phyloP scores from a whole-genome alignment of 2,329 filamentous ascomycete species.

The Penicillium sclerotiorum region DNA sequence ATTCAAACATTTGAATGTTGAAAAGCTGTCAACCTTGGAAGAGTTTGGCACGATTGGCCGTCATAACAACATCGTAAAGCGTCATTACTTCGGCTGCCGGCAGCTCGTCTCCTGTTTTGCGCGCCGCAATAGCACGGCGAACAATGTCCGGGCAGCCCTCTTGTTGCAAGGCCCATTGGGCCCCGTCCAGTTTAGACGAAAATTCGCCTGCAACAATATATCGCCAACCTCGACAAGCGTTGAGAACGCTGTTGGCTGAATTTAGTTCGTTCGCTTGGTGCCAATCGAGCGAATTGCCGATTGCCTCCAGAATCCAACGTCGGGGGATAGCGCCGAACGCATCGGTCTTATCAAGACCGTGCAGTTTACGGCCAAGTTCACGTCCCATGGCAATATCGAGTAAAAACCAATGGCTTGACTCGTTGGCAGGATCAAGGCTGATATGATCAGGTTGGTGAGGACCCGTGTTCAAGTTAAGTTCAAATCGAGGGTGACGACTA shows the following conservation, averaged over 20 bases:
- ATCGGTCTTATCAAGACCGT: constrained; percentile 10
- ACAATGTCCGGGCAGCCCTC: constrained; percentile 18
- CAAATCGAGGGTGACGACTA: background rate
- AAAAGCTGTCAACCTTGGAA: too few species aligned
- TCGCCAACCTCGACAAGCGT: constrained; percentile 17
- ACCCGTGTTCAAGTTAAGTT: background rate
- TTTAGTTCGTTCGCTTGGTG: constrained; percentile 17
- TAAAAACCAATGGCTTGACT: constrained; percentile 18
- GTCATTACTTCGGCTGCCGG: constrained; percentile 12
- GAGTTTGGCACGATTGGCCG: constrained; percentile 10
- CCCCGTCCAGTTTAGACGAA: constrained; percentile 16
- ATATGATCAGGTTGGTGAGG: constrained; percentile 2
- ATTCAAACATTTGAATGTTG: too few species aligned
- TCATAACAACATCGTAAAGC: constrained; percentile 18
- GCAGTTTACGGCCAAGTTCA: constrained; percentile 16
- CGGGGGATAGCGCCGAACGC: constrained; percentile 15
- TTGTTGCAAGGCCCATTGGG: constrained; percentile 18
- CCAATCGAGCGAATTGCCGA: constrained; percentile 15
- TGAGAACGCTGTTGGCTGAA: constrained; percentile 16
- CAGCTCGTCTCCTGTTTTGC: constrained; percentile 14
- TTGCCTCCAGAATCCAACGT: constrained; percentile 15
- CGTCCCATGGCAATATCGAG: constrained; percentile 19
- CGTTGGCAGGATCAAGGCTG: constrained; percentile 14
- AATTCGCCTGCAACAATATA: constrained; percentile 13
- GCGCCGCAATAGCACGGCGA: constrained; percentile 14